These are phyloP conservation scores for Claviceps fusiformis DNA, from an alignment of 2,329 filamentous ascomycete species.

Conservation along the genomic window DNA sequence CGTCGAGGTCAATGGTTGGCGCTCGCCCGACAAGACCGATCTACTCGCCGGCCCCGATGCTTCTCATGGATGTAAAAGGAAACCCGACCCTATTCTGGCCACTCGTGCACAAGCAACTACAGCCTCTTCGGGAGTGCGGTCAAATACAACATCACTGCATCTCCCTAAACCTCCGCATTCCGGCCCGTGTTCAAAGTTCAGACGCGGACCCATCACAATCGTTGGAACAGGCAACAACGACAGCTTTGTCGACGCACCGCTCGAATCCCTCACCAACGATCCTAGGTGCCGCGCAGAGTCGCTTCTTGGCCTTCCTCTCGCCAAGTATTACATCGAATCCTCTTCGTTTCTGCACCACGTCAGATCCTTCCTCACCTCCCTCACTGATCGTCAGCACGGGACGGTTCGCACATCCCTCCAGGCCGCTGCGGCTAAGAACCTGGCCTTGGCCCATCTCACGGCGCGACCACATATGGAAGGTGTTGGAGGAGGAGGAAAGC, in stretches of 20 bases:
- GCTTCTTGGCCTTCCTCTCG: conserved; percentile 21
- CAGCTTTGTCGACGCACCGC: conserved; percentile 52
- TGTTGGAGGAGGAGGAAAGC: conserved; percentile 40
- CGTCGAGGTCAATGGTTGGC: conserved; percentile 57
- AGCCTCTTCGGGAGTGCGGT: conserved; percentile 43
- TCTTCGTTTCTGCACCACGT: conserved; percentile 39
- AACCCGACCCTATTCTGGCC: conserved; percentile 34
- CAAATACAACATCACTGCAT: conserved; percentile 24
- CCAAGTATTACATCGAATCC: conserved; percentile 55
- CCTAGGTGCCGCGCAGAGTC: conserved; percentile 3
- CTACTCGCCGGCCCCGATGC: conserved; percentile 51
- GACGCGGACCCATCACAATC: conserved; percentile 45
- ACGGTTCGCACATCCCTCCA: conserved; percentile 29
- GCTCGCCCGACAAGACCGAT: conserved; percentile 26
- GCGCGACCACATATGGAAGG: conserved; percentile 44
- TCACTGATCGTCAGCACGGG: conserved; percentile 27
- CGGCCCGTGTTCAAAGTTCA: conserved; percentile 1
- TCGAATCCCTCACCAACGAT: conserved; percentile 24
- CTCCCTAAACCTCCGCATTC: conserved; percentile 18
- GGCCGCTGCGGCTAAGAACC: conserved; percentile 33
- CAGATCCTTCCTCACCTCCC: conserved; percentile 26
- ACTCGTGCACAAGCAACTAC: conserved; percentile 24
- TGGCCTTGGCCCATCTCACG: conserved; percentile 46
- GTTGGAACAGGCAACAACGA: conserved; percentile 55
- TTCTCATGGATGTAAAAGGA: conserved; percentile 28